Evolutionary conservation across 164 flowering plant species (phyloP).

Genomic region (Aristolochia contorta): DNA sequence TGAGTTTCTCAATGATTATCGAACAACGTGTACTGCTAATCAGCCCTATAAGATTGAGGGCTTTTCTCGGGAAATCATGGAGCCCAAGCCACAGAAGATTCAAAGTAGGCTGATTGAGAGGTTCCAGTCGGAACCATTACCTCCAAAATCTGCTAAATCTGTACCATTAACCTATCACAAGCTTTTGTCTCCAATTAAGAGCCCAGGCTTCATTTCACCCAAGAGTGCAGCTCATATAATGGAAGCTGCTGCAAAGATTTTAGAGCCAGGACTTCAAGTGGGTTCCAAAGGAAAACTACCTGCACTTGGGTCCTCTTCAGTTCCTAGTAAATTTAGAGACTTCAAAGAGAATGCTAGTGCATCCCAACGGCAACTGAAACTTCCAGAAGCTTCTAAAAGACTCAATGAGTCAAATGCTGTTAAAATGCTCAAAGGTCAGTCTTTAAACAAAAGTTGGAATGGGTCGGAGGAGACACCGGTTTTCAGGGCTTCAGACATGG

Average conservation of each 20-base stretch:
- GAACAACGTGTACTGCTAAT: conserved; percentile 21
- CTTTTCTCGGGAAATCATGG: conserved; percentile 21
- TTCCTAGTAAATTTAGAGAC: conserved; percentile 33
- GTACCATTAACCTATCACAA: conserved; percentile 62
- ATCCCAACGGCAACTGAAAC: conserved; percentile 30
- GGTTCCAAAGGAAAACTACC: conserved; percentile 26
- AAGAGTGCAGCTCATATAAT: conserved; percentile 70
- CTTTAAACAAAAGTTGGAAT: conserved; percentile 40
- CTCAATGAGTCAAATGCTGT: conserved; percentile 56
- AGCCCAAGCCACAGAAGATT: conserved; percentile 34
- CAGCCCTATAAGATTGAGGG: conserved; percentile 21
- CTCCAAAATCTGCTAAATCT: conserved; percentile 74
- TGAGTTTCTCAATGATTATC: conserved; percentile 28
- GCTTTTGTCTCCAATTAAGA: conserved; percentile 80
- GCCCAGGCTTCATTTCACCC: conserved; percentile 42
- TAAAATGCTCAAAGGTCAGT: conserved; percentile 64
- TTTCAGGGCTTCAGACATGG: conserved; percentile 21
- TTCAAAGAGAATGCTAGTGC: conserved; percentile 46
- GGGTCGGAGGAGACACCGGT: conserved; percentile 9
- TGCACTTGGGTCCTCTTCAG: conserved; percentile 28
- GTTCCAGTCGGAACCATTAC: conserved; percentile 71
- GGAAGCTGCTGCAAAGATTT: conserved; percentile 86
- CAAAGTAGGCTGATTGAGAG: conserved; percentile 21
- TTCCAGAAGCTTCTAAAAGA: conserved; percentile 34
- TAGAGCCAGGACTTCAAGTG: conserved; percentile 43